These are phyloP conservation scores for Hapsidospora chrysogenum DNA, from an alignment of 495 filamentous ascomycete species.

Conservation along the genomic window DNA sequence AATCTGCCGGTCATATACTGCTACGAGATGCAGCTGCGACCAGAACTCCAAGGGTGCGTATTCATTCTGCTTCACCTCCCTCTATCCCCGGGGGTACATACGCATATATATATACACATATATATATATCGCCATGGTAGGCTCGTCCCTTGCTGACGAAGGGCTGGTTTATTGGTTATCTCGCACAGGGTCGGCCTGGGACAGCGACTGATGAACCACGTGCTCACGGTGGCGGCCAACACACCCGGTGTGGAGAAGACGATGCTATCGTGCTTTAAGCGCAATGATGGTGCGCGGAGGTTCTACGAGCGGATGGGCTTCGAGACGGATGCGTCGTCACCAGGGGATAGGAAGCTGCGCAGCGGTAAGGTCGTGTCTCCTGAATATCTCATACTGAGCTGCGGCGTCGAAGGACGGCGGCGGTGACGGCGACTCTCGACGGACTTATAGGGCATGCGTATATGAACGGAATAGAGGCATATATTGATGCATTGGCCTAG, in stretches of 20 bases:
- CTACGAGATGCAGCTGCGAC: slow-evolving; percentile 70
- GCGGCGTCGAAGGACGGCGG: no score
- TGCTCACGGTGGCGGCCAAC: slow-evolving; percentile 22
- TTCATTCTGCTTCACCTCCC: neutral
- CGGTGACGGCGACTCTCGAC: no score
- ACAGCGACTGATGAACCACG: slow-evolving; percentile 23
- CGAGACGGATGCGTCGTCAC: slow-evolving; percentile 47
- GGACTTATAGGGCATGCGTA: no score
- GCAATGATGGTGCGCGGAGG: slow-evolving; percentile 38
- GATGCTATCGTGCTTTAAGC: slow-evolving; percentile 73
- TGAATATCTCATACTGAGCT: slow-evolving; percentile 58
- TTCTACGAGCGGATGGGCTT: slow-evolving; percentile 63
- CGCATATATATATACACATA: neutral
- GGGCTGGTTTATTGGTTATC: no score
- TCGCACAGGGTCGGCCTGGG: slow-evolving; percentile 26
- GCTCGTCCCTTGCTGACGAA: neutral
- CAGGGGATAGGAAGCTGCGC: slow-evolving; percentile 40
- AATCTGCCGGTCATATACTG: slow-evolving; percentile 60
- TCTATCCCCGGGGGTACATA: neutral
- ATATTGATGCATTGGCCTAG: no score
- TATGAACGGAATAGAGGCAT: no score
- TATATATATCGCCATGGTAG: neutral
- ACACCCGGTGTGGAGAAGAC: slow-evolving; percentile 44
- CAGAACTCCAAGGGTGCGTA: slow-evolving; percentile 30
- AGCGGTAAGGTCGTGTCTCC: slow-evolving; percentile 45